A percentile compares a stretch with the other conserved stretches of the same genome.
Evolutionary conservation across 441 rosid species (phyloP).

Genomic region (Jatropha podagrica): DNA sequence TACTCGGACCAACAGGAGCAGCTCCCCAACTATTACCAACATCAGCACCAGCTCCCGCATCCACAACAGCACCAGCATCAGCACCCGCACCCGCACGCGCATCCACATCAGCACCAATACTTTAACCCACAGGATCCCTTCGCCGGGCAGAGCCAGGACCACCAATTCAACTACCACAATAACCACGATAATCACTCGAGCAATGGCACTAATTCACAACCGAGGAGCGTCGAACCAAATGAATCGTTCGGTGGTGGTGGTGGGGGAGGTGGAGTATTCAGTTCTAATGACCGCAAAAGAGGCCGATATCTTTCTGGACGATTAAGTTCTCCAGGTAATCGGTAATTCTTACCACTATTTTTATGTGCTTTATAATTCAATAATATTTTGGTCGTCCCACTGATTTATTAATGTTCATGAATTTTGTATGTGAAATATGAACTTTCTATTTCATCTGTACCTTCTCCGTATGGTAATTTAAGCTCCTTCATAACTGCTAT

Average conservation of each 20-base stretch:
- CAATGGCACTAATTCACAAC: conserved; percentile 14
- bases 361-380: not conserved
- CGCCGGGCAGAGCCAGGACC: conserved; percentile 6
- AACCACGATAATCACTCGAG: conserved; percentile 1
- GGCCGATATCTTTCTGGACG: conserved; percentile 34
- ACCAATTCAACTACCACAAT: conserved; percentile 14
- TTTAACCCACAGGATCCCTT: conserved; percentile 9
- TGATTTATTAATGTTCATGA: not conserved
- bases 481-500: not conserved
- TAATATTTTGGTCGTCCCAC: not conserved
- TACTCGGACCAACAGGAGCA: not conserved
- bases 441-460: not conserved
- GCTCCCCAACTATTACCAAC: conserved; percentile 5
- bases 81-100: not conserved
- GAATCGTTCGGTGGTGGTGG: conserved; percentile 35
- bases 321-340: conserved; percentile 18
- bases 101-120: not conserved
- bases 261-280: conserved; percentile 30
- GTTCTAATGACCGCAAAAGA: conserved; percentile 47
- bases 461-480: not conserved
- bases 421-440: not conserved
- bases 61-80: not conserved
- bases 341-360: not conserved
- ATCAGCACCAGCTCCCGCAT: conserved; percentile 6
- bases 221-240: conserved; percentile 30